Evolutionary conservation across 2,329 filamentous ascomycete species (phyloP).

Genomic region (Nannizziopsis barbatae): DNA sequence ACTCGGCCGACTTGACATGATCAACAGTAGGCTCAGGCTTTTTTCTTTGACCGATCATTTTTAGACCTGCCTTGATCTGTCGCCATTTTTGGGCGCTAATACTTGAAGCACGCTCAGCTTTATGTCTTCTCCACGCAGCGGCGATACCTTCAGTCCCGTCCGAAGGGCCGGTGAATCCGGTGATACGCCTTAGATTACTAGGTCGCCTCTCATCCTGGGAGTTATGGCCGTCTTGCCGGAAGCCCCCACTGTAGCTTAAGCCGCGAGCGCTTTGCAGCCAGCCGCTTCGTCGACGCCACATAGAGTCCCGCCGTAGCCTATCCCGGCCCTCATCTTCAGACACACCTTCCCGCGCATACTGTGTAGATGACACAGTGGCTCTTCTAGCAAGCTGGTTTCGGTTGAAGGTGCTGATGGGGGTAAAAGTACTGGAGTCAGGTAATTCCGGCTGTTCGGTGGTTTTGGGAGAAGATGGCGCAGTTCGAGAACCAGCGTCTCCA

Average conservation of each 20-base stretch:
- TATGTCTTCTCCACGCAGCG: constrained; percentile 41
- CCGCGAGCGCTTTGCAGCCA: constrained; percentile 42
- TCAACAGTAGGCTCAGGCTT: constrained; percentile 79
- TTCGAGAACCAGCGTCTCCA: constrained; percentile 46
- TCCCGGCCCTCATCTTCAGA: constrained; percentile 67
- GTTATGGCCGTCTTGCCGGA: constrained; percentile 43
- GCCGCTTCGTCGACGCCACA: constrained; percentile 50
- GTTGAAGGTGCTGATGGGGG: constrained; percentile 37
- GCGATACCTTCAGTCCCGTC: constrained; percentile 53
- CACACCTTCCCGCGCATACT: constrained; percentile 50
- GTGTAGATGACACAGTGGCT: constrained; percentile 52
- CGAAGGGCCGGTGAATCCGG: constrained; percentile 52
- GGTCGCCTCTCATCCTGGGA: constrained; percentile 44
- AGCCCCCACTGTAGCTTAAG: constrained; percentile 34
- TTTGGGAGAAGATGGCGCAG: constrained; percentile 57
- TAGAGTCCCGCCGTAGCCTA: constrained; percentile 44
- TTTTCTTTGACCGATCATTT: constrained; percentile 62
- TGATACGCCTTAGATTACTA: constrained; percentile 55
- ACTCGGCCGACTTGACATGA: constrained; percentile 86
- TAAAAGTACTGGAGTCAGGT: constrained; percentile 34
- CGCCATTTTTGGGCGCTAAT: constrained; percentile 75
- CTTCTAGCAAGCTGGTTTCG: constrained; percentile 48
- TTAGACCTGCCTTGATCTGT: constrained; percentile 81
- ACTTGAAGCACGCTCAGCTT: constrained; percentile 56
- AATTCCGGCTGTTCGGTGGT: constrained; percentile 31